Evolutionary conservation across 805 yeast species (phyloP).

Genomic region (Maudiozyma pseudohumilis): DNA sequence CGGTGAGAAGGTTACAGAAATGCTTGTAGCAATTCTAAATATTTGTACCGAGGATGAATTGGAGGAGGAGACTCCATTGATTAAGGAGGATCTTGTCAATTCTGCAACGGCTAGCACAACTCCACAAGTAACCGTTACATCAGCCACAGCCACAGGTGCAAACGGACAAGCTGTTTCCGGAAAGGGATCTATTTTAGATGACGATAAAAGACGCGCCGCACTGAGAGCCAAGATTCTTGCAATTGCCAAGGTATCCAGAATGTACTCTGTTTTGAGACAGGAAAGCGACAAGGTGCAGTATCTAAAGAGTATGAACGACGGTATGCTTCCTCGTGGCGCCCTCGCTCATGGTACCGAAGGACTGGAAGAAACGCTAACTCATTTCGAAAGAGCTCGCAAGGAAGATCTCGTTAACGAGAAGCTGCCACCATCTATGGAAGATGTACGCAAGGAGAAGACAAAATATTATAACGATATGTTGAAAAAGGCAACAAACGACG

Average conservation of each 20-base stretch:
- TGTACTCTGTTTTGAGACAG: conserved; percentile 81
- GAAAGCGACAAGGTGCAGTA: conserved; percentile 81
- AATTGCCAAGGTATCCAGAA: conserved; percentile 89
- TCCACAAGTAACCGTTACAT: neutral
- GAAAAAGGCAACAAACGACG: conserved; percentile 2
- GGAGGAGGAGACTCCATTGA: conserved; percentile 57
- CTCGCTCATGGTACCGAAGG: conserved; percentile 77
- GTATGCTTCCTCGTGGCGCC: conserved; percentile 79
- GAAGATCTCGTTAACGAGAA: conserved; percentile 81
- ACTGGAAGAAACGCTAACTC: conserved; percentile 51
- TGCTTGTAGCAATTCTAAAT: conserved; percentile 79
- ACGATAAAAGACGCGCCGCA: conserved; percentile 37
- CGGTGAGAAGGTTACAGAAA: conserved; percentile 91
- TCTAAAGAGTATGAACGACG: conserved; percentile 61
- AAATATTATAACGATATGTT: conserved; percentile 30
- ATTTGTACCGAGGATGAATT: conserved; percentile 94
- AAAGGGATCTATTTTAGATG: conserved; percentile 11
- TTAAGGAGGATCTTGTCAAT: conserved; percentile 23
- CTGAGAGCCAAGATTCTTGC: conserved; percentile 84
- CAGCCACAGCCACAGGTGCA: neutral
- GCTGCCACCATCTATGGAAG: conserved; percentile 70
- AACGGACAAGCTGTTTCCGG: neutral
- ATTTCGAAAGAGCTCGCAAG: conserved; percentile 74
- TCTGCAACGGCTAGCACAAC: too few relatives aligned
- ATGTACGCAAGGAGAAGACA: conserved; percentile 36